phyloP scores from a whole-genome alignment of 192 early-diverging fungal genomes.

The Coemansia sp. region DNA sequence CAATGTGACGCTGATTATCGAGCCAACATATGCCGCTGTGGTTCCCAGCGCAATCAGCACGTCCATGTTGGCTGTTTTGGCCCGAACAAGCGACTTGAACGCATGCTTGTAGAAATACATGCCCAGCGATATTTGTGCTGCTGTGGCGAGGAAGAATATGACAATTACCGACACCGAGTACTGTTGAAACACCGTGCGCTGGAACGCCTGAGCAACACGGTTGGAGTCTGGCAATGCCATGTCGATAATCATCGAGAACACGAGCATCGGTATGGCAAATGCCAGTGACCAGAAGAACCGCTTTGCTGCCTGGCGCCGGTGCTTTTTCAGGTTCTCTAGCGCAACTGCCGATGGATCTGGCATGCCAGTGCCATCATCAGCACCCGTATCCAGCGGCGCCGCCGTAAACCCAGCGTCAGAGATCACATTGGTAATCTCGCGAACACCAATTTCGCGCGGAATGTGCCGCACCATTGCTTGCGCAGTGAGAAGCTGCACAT shows the following conservation, averaged over 20 bases:
- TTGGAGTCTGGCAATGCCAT: conserved; percentile 46
- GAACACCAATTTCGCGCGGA: conserved; percentile 64
- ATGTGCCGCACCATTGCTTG: conserved; percentile 70
- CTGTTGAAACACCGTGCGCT: conserved; percentile 36
- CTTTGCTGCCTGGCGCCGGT: conserved; percentile 67
- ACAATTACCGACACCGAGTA: conserved; percentile 53
- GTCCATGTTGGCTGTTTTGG: conserved; percentile 91
- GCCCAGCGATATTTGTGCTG: conserved; percentile 88
- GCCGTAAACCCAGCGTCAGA: conserved; percentile 75
- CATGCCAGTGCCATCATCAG: conserved; percentile 28
- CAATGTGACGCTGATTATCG: conserved; percentile 62
- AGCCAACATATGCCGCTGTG: conserved; percentile 77
- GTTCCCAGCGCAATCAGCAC: conserved; percentile 89
- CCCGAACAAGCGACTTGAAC: conserved; percentile 74
- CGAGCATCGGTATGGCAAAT: conserved; percentile 80
- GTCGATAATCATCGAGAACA: conserved; percentile 61
- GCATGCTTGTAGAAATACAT: conserved; percentile 75
- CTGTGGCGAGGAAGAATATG: conserved; percentile 73
- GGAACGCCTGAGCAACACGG: conserved; percentile 37
- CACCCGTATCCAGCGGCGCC: conserved; percentile 28
- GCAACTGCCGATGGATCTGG: conserved; percentile 67
- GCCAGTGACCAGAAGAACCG: conserved; percentile 62
- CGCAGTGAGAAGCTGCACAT: conserved; percentile 75
- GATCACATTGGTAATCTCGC: conserved; percentile 77
- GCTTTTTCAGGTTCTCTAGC: conserved; percentile 72